Percentiles rank a stretch among this genome's conserved stretches.
Conservation (phyloP, 441 rosid species). For the Gossypium schwendimanii region DNA sequence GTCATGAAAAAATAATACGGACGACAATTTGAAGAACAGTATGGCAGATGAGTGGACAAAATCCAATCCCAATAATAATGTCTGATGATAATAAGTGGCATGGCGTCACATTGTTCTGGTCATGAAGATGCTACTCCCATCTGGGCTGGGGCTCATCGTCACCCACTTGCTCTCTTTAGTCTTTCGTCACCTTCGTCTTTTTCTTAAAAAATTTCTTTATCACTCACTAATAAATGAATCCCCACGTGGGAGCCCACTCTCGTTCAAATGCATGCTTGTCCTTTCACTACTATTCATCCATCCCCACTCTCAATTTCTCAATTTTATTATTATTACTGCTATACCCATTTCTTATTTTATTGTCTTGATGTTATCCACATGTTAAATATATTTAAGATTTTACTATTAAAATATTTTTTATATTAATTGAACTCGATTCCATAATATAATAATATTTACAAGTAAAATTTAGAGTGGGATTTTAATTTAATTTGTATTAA, state of each 20-base stretch:
- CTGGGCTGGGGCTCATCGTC: slow-evolving; percentile 6
- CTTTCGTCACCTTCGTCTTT: background rate
- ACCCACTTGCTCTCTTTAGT: slow-evolving; percentile 8
- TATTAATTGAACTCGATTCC: background rate
- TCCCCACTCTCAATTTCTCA: background rate
- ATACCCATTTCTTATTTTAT: background rate
- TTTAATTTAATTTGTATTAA: no score
- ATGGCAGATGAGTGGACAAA: background rate
- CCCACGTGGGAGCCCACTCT: slow-evolving; percentile 9
- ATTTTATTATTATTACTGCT: background rate
- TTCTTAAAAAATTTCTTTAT: background rate
- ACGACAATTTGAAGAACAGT: background rate
- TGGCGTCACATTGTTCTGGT: slow-evolving; percentile 3
- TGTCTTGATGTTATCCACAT: background rate
- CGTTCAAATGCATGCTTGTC: slow-evolving; percentile 1
- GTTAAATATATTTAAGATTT: background rate
- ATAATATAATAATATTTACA: background rate
- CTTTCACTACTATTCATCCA: background rate
- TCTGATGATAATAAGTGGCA: background rate
- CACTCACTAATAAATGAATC: background rate
- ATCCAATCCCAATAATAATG: background rate
- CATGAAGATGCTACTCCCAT: background rate
- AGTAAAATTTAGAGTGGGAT: background rate
- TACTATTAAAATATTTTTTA: background rate
- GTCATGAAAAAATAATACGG: no score